Evolutionary conservation across 345 rosid species (phyloP).

Genomic region (Hypericum androsaemum): DNA sequence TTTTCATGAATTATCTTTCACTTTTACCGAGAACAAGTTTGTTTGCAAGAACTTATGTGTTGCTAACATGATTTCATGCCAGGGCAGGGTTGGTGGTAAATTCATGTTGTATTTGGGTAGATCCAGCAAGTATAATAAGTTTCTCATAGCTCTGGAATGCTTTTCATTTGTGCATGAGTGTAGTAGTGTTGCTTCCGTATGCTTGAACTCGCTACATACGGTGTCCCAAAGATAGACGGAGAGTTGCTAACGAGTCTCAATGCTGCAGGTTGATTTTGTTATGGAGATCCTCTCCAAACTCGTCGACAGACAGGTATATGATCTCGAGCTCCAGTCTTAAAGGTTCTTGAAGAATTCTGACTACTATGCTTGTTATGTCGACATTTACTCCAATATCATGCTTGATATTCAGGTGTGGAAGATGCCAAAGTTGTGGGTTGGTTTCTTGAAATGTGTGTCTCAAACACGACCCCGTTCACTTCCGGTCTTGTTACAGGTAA

Average conservation of each 20-base stretch:
- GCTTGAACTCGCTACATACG: too few species aligned
- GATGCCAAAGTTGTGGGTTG: slow-evolving; percentile 96
- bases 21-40: too few species aligned
- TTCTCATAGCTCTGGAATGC: too few species aligned
- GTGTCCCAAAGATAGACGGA: too few species aligned
- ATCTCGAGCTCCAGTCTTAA: not conserved
- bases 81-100: too few species aligned
- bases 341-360: slow-evolving; percentile 1
- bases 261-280: slow-evolving; percentile 76
- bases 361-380: not conserved
- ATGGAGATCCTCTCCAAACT: slow-evolving; percentile 94
- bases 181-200: too few species aligned
- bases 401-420: slow-evolving; percentile 65
- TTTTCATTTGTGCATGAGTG: too few species aligned
- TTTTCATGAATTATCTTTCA: too few species aligned
- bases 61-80: too few species aligned
- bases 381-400: not conserved
- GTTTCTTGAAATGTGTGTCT: slow-evolving; percentile 88
- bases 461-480: slow-evolving; percentile 94
- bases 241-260: not conserved
- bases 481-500: slow-evolving; percentile 73
- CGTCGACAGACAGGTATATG: slow-evolving; percentile 71
- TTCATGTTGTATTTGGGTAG: too few species aligned
- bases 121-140: too few species aligned
- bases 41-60: too few species aligned